Percentiles rank a stretch among this genome's conserved stretches.
These are phyloP conservation scores for Zoysia matrella DNA, from an alignment of 202 grass and related monocot species.

Conservation along the genomic window DNA sequence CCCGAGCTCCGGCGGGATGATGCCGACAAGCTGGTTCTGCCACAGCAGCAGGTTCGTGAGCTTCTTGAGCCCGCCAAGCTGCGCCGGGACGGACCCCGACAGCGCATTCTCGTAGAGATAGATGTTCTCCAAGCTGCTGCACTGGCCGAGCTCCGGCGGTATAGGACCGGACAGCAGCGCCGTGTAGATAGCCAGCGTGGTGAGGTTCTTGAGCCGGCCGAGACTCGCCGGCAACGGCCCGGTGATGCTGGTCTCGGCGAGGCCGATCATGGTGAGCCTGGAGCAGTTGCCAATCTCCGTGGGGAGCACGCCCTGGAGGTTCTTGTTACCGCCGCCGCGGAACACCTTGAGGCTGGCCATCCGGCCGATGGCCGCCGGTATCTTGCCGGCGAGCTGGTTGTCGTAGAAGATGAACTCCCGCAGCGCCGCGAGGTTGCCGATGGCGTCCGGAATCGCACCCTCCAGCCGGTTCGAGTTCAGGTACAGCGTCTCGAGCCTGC, in stretches of 20 bases:
- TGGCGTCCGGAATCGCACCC: conserved; percentile 62
- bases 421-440: conserved; percentile 68
- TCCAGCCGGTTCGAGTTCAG: conserved; percentile 76
- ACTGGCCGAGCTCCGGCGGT: conserved; percentile 68
- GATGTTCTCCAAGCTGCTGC: conserved; percentile 62
- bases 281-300: conserved; percentile 77
- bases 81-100: conserved; percentile 64
- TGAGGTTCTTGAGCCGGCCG: conserved; percentile 66
- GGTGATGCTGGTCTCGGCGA: conserved; percentile 83
- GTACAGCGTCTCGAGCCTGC: conserved; percentile 58
- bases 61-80: conserved; percentile 54
- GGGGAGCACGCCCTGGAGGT: conserved; percentile 65
- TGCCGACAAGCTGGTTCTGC: conserved; percentile 85
- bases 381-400: conserved; percentile 70
- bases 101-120: conserved; percentile 89
- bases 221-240: conserved; percentile 70
- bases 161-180: conserved; percentile 73
- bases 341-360: conserved; percentile 60
- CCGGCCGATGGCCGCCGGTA: conserved; percentile 60
- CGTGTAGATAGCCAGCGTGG: conserved; percentile 82
- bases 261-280: conserved; percentile 67
- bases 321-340: conserved; percentile 85
- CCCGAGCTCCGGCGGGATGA: conserved; percentile 71
- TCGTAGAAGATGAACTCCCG: conserved; percentile 67
- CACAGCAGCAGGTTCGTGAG: conserved; percentile 80